Percentiles rank a stretch among this genome's conserved stretches.
These are phyloP conservation scores for Artomyces pyxidatus DNA, from an alignment of 768 basidiomycete species.

Conservation along the genomic window DNA sequence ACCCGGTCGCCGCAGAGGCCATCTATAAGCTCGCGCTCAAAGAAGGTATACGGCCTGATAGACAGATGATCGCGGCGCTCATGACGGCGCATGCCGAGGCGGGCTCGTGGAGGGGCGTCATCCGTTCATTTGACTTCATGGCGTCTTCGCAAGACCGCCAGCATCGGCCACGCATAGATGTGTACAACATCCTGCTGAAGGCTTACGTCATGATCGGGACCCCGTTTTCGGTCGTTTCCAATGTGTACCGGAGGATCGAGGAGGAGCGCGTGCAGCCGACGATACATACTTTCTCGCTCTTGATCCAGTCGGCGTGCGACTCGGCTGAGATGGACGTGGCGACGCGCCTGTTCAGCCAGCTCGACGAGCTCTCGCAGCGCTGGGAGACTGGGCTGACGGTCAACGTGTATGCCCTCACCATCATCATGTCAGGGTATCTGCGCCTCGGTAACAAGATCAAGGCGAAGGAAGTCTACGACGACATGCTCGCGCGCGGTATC, in stretches of 20 bases:
- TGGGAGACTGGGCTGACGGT: conserved; percentile 33
- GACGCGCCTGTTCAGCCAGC: conserved; percentile 54
- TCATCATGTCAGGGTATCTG: conserved; percentile 69
- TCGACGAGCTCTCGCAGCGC: conserved; percentile 42
- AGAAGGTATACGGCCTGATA: conserved; percentile 57
- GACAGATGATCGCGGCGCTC: conserved; percentile 55
- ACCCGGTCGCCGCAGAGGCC: conserved; percentile 56
- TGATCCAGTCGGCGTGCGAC: conserved; percentile 80
- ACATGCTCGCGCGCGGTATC: conserved; percentile 62
- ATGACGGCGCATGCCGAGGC: conserved; percentile 81
- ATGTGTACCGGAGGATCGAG: conserved; percentile 51
- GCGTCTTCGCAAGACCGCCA: conserved; percentile 26
- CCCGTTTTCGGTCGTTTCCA: conserved; percentile 56
- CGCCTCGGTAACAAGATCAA: conserved; percentile 38
- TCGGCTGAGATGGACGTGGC: conserved; percentile 57
- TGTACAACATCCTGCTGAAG: conserved; percentile 75
- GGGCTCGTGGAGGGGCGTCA: conserved; percentile 70
- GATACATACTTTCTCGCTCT: conserved; percentile 55
- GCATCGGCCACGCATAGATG: conserved; percentile 42
- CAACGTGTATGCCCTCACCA: conserved; percentile 58
- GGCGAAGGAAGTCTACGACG: conserved; percentile 61
- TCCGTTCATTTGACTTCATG: conserved; percentile 62
- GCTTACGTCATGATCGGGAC: conserved; percentile 77
- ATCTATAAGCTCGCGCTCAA: conserved; percentile 56
- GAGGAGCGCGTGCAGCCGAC: conserved; percentile 48